A percentile compares a stretch with the other conserved stretches of the same genome.
Evolutionary conservation across 2,329 filamentous ascomycete species (phyloP).

Genomic region (Fusarium lateritium): DNA sequence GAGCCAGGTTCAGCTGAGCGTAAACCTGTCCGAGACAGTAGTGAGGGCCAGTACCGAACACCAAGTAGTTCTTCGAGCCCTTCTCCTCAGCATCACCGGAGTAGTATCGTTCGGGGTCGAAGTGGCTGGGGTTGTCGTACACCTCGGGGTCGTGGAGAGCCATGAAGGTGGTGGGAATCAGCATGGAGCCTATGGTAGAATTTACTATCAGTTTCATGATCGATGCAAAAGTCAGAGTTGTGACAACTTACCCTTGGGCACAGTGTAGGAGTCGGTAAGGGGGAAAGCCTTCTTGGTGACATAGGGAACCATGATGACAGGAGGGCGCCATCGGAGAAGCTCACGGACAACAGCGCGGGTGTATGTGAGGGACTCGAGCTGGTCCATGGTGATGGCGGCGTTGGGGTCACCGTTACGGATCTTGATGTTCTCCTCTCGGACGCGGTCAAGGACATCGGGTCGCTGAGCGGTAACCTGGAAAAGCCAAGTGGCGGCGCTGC

Average conservation of each 20-base stretch:
- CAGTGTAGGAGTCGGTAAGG: conserved; percentile 88
- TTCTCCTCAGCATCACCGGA: conserved; percentile 88
- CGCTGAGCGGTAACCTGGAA: conserved; percentile 96
- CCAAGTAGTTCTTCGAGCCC: conserved; percentile 93
- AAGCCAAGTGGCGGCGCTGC: conserved; percentile 92
- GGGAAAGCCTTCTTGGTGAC: conserved; percentile 95
- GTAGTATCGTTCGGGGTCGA: conserved; percentile 93
- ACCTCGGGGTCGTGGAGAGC: conserved; percentile 93
- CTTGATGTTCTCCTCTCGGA: conserved; percentile 90
- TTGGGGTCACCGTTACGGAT: conserved; percentile 82
- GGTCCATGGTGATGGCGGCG: conserved; percentile 81
- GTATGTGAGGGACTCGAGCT: conserved; percentile 90
- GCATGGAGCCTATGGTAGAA: conserved; percentile 78
- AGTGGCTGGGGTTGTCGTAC: conserved; percentile 89
- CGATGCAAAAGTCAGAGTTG: background rate
- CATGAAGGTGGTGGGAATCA: conserved; percentile 92
- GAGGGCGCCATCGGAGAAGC: conserved; percentile 92
- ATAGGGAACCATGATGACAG: conserved; percentile 98
- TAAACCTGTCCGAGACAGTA: conserved; percentile 97
- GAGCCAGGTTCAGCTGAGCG: conserved; percentile 88
- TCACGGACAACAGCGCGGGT: conserved; percentile 94
- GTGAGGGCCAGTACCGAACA: conserved; percentile 95
- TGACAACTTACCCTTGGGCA: conserved; percentile 79
- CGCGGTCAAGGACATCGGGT: conserved; percentile 90
- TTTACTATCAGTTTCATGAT: conserved; percentile 35